Evolutionary conservation across 495 filamentous ascomycete genomes (phyloP).

Genomic region (Penicillium simplicissimum): DNA sequence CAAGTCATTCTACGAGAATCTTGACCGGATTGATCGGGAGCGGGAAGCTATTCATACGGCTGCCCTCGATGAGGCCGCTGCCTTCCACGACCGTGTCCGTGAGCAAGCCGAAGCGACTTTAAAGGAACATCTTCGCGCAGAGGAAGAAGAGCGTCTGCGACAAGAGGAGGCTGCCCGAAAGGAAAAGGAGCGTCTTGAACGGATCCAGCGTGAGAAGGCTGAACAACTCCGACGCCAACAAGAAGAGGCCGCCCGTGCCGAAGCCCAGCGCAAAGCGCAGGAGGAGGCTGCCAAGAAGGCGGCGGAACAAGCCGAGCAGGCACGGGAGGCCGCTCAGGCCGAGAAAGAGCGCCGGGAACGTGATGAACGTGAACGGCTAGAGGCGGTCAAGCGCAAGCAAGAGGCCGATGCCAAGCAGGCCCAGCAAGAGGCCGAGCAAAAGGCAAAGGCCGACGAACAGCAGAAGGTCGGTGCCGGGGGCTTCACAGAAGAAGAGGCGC

Average conservation of each 20-base stretch:
- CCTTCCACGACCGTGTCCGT: slow-evolving; percentile 63
- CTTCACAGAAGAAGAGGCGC: slow-evolving; percentile 38
- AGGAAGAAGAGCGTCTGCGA: slow-evolving; percentile 37
- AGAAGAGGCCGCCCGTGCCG: slow-evolving; percentile 43
- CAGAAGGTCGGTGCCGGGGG: slow-evolving; percentile 30
- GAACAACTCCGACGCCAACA: slow-evolving; percentile 38
- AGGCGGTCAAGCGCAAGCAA: slow-evolving; percentile 43
- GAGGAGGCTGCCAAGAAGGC: slow-evolving; percentile 45
- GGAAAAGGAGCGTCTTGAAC: slow-evolving; percentile 41
- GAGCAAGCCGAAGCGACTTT: slow-evolving; percentile 55
- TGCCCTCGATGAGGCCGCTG: slow-evolving; percentile 62
- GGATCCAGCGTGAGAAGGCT: slow-evolving; percentile 40
- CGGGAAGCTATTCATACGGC: slow-evolving; percentile 53
- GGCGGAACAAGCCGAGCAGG: slow-evolving; percentile 40
- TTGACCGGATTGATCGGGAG: slow-evolving; percentile 48
- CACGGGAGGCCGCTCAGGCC: slow-evolving; percentile 45
- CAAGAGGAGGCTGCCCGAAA: slow-evolving; percentile 39
- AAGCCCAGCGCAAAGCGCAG: slow-evolving; percentile 43
- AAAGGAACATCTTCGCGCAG: slow-evolving; percentile 35
- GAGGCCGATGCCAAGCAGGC: slow-evolving; percentile 39
- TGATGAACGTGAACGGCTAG: slow-evolving; percentile 44
- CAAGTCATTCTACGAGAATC: slow-evolving; percentile 44
- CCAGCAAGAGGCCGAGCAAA: slow-evolving; percentile 34
- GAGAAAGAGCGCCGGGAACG: slow-evolving; percentile 57
- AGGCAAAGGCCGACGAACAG: slow-evolving; percentile 32